Base-by-base conservation (phyloP, 192 early-diverging fungal genomes). In the Coemansia reversa region DNA sequence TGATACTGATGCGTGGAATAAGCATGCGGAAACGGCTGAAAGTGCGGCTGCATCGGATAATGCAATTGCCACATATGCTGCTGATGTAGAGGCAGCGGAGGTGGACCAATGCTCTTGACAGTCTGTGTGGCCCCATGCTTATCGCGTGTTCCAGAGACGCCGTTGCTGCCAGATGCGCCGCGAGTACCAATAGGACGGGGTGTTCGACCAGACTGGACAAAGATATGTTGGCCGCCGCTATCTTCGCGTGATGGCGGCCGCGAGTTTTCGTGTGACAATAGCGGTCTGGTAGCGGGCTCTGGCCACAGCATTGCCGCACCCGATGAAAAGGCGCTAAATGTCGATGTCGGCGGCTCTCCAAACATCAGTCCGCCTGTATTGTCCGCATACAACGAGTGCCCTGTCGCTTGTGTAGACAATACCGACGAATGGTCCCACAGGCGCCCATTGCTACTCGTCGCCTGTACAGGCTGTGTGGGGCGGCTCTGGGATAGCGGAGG, bases 171-270 rank as follows among this genome's bases (percentile, higher is more conserved):
- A 39, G 50, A 27, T 14, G 59, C 58, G 61, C 47, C 68, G 6
- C 75, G 66, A 11, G 70, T 78, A 14, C 76, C 76, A 61, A 79
- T 79, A 7, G 70, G 76, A 5, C 63, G 59, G 0, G 67, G 76
- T 32, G 58, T 22, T 29, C 63, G 58, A 6, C 20, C 42, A 22
- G 62, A 55, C 5, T 39, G 27, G 49, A 28, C 60, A 33, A 55
- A 57, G 4, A 58, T 52, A 30, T 50, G 30, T 11, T 51, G 22
- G 0, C 52, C 27, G n/a, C 51, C 29, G 33, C 29, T 54, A 3
- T 62, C 69, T n/a, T 56, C 75, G 12, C 50, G 69, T 25, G 75
- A 72, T 23, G 58, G 45, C 2, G 67, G 9, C 4, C 42, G 60
- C 42, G 68, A 42, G 14, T 62, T 61, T 3, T 27, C 39, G 14